phyloP scores from a whole-genome alignment of 2,329 filamentous ascomycete species.

The Beauveria asiatica region DNA sequence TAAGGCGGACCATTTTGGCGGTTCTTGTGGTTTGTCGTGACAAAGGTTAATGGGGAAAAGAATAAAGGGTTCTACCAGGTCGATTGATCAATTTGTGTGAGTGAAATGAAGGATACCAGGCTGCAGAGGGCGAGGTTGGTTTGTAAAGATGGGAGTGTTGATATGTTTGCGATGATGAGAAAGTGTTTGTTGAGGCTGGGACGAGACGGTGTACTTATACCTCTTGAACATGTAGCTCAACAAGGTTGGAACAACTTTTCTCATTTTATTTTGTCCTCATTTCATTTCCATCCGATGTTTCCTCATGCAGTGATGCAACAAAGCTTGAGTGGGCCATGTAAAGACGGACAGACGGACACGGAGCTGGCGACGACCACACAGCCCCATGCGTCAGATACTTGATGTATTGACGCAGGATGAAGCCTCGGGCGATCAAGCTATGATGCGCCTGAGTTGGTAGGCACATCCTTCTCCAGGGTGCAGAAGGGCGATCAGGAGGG shows the following conservation, averaged over 20 bases:
- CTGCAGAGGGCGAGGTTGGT: neutral
- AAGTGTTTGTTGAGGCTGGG: neutral
- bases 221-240: neutral
- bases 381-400: no score
- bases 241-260: neutral
- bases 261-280: no score
- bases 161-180: neutral
- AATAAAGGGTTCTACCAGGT: neutral
- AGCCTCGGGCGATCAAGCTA: neutral
- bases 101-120: slow-evolving; percentile 4
- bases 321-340: no score
- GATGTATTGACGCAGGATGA: no score
- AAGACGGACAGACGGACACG: no score
- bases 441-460: neutral
- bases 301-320: neutral
- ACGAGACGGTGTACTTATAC: neutral
- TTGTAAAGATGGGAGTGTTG: neutral
- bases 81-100: neutral
- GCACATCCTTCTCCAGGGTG: neutral
- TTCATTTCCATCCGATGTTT: neutral
- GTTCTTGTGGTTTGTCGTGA: neutral
- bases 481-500: neutral
- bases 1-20: slow-evolving; percentile 27
- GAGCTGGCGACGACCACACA: no score
- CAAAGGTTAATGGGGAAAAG: neutral